phyloP scores from a whole-genome alignment of 2,329 filamentous ascomycete species.

The Berkeleyomyces basicola region DNA sequence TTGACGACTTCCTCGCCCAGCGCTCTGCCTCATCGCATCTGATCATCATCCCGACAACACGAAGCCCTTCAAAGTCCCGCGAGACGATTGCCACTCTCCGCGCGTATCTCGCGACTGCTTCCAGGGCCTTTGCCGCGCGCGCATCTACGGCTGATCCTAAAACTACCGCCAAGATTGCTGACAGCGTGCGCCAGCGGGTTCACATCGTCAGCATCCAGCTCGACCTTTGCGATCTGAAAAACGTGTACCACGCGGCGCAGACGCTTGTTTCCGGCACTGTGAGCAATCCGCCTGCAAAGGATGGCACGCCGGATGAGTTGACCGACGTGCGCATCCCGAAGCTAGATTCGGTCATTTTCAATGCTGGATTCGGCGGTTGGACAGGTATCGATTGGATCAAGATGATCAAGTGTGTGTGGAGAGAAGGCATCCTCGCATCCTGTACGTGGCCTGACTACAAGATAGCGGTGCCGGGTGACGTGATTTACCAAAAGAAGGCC shows the following conservation, averaged over 20 bases:
- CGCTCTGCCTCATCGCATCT: constrained; percentile 52
- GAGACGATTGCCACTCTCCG: constrained; percentile 52
- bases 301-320: constrained; percentile 21
- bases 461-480: constrained; percentile 32
- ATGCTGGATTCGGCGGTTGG: constrained; percentile 83
- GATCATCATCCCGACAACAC: constrained; percentile 69
- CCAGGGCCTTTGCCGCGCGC: constrained; percentile 25
- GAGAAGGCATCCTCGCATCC: constrained; percentile 43
- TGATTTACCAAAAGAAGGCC: constrained; percentile 5
- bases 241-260: constrained; percentile 32
- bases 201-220: constrained; percentile 42
- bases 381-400: constrained; percentile 42
- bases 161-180: constrained; percentile 34
- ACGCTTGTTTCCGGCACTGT: constrained; percentile 29
- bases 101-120: constrained; percentile 38
- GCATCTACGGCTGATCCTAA: constrained; percentile 39
- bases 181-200: constrained; percentile 30
- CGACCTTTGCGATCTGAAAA: constrained; percentile 42
- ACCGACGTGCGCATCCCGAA: constrained; percentile 41
- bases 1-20: constrained; percentile 70
- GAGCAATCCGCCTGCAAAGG: constrained; percentile 27
- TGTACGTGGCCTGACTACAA: constrained; percentile 71
- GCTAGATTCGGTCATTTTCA: constrained; percentile 66
- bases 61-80: constrained; percentile 54
- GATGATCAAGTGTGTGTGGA: constrained; percentile 27